Conservation (phyloP, 495 filamentous ascomycete genomes). For the Viridothelium virens region DNA sequence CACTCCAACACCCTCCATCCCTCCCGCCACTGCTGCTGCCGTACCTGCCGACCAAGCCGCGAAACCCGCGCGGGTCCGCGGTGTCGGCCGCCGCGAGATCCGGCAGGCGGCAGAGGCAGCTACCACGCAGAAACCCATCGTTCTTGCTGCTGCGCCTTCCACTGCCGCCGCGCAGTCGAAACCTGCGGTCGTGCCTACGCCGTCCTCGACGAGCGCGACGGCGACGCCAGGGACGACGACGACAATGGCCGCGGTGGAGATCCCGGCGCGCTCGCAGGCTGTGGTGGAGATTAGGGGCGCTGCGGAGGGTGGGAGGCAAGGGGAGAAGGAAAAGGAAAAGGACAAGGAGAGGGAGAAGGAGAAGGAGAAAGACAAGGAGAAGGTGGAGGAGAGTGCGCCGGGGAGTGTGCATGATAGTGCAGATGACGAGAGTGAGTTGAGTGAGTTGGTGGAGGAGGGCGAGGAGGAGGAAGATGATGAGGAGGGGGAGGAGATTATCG, state of each 20-base stretch:
- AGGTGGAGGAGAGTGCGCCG: slow-evolving; percentile 40
- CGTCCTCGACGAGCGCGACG: background rate
- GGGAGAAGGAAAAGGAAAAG: slow-evolving; percentile 25
- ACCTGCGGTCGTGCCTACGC: slow-evolving; percentile 1
- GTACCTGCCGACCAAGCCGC: slow-evolving; percentile 35
- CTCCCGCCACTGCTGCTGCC: slow-evolving; percentile 17
- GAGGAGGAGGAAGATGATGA: slow-evolving; percentile 26
- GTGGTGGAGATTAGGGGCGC: slow-evolving; percentile 29
- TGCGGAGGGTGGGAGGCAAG: slow-evolving; percentile 26
- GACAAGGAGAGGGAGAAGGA: slow-evolving; percentile 31
- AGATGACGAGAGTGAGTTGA: slow-evolving; percentile 75
- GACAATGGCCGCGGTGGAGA: slow-evolving; percentile 25
- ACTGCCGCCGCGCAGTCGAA: slow-evolving; percentile 33
- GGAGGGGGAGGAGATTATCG: slow-evolving; percentile 27
- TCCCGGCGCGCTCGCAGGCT: slow-evolving; percentile 19
- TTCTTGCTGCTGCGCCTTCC: background rate
- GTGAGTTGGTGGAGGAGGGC: slow-evolving; percentile 51
- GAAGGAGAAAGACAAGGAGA: slow-evolving; percentile 25
- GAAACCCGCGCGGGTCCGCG: slow-evolving; percentile 42
- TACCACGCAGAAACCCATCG: slow-evolving; percentile 29
- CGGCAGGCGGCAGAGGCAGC: slow-evolving; percentile 55
- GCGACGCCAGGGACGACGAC: background rate
- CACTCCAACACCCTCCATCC: slow-evolving; percentile 1
- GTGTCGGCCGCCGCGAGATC: slow-evolving; percentile 57
- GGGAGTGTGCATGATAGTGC: slow-evolving; percentile 65